Evolutionary conservation across 2,329 filamentous ascomycete species (phyloP), one percentile per base, ranked within the genome.

Genomic region (Byssochlamys sp.): DNA sequence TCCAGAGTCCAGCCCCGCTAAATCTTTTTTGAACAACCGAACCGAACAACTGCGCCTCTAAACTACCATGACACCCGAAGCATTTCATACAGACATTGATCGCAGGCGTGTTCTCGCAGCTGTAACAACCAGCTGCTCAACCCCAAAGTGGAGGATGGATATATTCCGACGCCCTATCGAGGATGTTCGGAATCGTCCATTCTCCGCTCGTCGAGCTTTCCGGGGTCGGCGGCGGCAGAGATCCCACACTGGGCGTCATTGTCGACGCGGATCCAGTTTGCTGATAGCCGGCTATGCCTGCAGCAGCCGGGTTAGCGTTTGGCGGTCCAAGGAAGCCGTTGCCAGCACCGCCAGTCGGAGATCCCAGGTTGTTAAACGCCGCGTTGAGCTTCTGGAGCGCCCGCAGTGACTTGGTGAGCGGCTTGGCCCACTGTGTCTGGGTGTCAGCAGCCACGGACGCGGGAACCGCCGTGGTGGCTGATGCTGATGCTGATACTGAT

Each of bases 101-200:
- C 4, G 35, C 35, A 45, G 35, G 35, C 35, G 7, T 14, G 19
- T 14, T 12, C 35, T 14, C 19, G 39, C 39, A 14, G 12, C 5
- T 4, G n/a, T 19, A 19, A 45, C 19, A 19, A 45, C 14, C n/a
- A 19, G 6, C 14, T 45, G 31, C 14, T 19, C 53, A 74, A 39
- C 71, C 65, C 76, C 76, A 78, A 11, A 78, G 63, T 2, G 76
- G 75, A 14, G 76, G 75, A 58, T 77, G 75, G 10, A 78, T 77
- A 62, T 77, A 78, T 63, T 78, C 75, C n/a, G 72, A 67, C 35
- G 75, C 76, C 12, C 76, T 69, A 58, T 78, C 76, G 11, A 77
- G 57, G n/a, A 78, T 65, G 58, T 75, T 77, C 2, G 73, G 74
- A 35, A 74, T 71, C 52, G 73, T 71, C 76, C 75, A 78, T 58